These are phyloP conservation scores for Croton laevigatus DNA, from an alignment of 441 rosid genomes.

Conservation along the genomic window DNA sequence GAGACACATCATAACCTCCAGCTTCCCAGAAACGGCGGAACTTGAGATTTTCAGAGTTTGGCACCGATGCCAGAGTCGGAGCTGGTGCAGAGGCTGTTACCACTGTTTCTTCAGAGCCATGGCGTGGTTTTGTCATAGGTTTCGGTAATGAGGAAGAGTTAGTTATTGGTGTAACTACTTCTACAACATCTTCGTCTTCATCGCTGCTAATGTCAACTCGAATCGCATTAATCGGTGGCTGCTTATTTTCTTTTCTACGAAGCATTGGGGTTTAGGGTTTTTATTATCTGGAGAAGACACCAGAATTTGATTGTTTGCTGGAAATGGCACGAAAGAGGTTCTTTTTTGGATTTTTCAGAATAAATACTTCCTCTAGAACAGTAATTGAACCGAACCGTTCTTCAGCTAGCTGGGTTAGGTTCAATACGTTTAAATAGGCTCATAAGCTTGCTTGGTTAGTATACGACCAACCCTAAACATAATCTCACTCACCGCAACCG, in stretches of 20 bases:
- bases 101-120: conserved; percentile 1
- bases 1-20: conserved; percentile 40
- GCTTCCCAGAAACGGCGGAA: conserved; percentile 90
- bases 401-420: no score
- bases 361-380: no score
- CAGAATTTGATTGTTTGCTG: no score
- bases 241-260: conserved; percentile 19
- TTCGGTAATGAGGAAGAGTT: conserved; percentile 2
- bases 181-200: conserved; percentile 39
- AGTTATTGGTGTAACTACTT: conserved; percentile 18
- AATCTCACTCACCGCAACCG: no score
- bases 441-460: no score
- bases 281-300: neutral
- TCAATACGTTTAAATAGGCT: no score
- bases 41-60: conserved; percentile 32
- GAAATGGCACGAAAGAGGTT: no score
- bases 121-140: conserved; percentile 16
- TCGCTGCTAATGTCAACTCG: conserved; percentile 46
- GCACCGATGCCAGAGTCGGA: conserved; percentile 12
- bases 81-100: conserved; percentile 19
- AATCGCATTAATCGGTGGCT: conserved; percentile 28
- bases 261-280: conserved; percentile 32
- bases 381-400: no score
- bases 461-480: no score
- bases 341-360: no score